phyloP scores from a whole-genome alignment of 1,284 basidiomycete species.

The Cutaneotrichosporon arboriforme region DNA sequence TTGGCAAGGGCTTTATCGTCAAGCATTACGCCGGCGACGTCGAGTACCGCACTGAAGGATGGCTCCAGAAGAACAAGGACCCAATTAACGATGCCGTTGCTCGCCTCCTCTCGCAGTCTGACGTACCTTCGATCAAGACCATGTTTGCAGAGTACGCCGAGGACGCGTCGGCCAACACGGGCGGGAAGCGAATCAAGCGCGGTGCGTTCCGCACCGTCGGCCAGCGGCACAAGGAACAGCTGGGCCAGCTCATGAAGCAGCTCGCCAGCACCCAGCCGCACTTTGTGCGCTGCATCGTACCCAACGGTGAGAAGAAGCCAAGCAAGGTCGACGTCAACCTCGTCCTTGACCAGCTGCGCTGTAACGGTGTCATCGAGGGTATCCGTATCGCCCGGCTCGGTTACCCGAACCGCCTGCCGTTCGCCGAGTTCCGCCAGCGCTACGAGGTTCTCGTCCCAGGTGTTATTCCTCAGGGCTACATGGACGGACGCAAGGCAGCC shows the following conservation, averaged over 20 bases:
- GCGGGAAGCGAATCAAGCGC: slow-evolving; percentile 79
- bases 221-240: slow-evolving; percentile 94
- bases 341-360: slow-evolving; percentile 92
- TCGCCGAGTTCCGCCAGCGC: slow-evolving; percentile 93
- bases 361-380: slow-evolving; percentile 98
- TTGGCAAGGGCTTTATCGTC: slow-evolving; percentile 91
- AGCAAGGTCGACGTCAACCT: slow-evolving; percentile 88
- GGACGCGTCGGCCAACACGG: slow-evolving; percentile 48
- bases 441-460: slow-evolving; percentile 95
- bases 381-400: slow-evolving; percentile 97
- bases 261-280: slow-evolving; percentile 93
- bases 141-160: slow-evolving; percentile 81
- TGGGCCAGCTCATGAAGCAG: slow-evolving; percentile 85
- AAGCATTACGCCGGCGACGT: slow-evolving; percentile 96
- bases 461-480: slow-evolving; percentile 85
- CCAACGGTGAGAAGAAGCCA: slow-evolving; percentile 87
- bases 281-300: slow-evolving; percentile 97
- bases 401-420: slow-evolving; percentile 93
- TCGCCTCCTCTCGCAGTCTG: slow-evolving; percentile 76
- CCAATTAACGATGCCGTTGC: slow-evolving; percentile 96
- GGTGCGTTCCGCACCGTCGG: slow-evolving; percentile 95
- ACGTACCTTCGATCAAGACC: slow-evolving; percentile 71
- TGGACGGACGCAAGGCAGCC: slow-evolving; percentile 94
- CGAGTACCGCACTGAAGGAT: slow-evolving; percentile 91
- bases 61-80: slow-evolving; percentile 99